A percentile compares a stretch with the other conserved stretches of the same genome.
phyloP scores from a whole-genome alignment of 106 monocot species.

The Dioscorea dumetorum region DNA sequence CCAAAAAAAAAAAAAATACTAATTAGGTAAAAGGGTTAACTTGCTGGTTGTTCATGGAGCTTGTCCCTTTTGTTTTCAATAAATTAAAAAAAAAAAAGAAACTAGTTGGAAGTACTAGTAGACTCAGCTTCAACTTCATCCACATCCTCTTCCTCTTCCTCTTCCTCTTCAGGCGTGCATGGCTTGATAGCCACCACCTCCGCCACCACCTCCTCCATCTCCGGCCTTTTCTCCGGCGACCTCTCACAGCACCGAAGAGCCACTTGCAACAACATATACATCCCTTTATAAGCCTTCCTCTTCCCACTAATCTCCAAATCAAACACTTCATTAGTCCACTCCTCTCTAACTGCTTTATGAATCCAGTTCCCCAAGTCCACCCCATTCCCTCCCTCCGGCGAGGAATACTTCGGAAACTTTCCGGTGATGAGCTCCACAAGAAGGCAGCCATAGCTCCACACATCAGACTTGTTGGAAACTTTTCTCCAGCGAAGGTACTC shows the following conservation, averaged over 20 bases:
- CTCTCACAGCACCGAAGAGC: conserved; percentile 26
- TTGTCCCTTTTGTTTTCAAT: not conserved
- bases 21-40: too few relatives aligned
- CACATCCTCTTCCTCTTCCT: not conserved
- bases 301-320: conserved; percentile 13
- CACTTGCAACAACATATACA: conserved; percentile 20
- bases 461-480: conserved; percentile 16
- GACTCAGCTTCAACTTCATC: not conserved
- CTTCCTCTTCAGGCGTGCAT: not conserved
- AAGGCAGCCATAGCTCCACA: conserved; percentile 34
- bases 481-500: conserved; percentile 14
- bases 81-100: not conserved
- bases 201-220: conserved; percentile 25
- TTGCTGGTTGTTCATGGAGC: too few relatives aligned
- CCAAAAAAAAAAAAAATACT: too few relatives aligned
- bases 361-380: conserved; percentile 16
- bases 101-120: not conserved
- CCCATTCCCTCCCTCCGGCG: not conserved
- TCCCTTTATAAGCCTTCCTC: conserved; percentile 7
- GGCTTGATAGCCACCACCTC: conserved; percentile 16
- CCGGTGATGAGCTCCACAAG: conserved; percentile 31
- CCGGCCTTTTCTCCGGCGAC: conserved; percentile 22
- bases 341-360: conserved; percentile 27
- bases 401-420: not conserved
- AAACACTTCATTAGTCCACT: conserved; percentile 37